These are phyloP conservation scores for Capsicum rhomboideum DNA, from an alignment of 257 asterid species.

Conservation along the genomic window DNA sequence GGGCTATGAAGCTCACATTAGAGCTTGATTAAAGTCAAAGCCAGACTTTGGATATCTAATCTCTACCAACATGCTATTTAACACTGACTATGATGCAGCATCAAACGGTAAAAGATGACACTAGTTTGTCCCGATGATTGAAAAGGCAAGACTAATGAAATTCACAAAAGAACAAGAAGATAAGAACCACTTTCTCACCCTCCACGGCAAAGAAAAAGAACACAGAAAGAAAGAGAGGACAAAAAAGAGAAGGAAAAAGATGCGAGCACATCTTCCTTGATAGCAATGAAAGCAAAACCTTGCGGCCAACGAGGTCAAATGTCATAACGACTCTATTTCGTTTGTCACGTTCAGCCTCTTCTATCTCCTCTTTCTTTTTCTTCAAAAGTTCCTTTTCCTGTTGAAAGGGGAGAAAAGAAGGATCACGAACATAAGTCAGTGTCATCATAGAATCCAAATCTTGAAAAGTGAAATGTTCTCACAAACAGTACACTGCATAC, in stretches of 20 bases:
- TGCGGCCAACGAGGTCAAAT: slow-evolving; percentile 91
- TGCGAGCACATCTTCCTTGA: background rate
- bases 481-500: slow-evolving; percentile 19
- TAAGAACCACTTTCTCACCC: background rate
- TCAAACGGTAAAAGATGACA: background rate
- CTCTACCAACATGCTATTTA: background rate
- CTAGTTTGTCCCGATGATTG: background rate
- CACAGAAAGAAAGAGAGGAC: background rate
- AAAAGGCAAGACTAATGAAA: background rate
- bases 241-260: background rate
- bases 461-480: background rate
- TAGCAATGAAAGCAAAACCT: slow-evolving; percentile 35
- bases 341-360: slow-evolving; percentile 73
- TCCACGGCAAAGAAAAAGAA: background rate
- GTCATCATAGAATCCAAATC: background rate
- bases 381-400: slow-evolving; percentile 82
- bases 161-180: background rate
- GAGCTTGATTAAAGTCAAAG: background rate
- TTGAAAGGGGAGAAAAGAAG: slow-evolving; percentile 5
- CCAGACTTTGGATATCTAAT: background rate
- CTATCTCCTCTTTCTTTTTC: slow-evolving; percentile 73
- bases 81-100: background rate
- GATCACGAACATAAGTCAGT: background rate
- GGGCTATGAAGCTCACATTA: background rate
- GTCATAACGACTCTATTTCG: slow-evolving; percentile 72